These are phyloP conservation scores for Aspergillus coremiiformis DNA, from an alignment of 495 filamentous ascomycete genomes.

Conservation along the genomic window DNA sequence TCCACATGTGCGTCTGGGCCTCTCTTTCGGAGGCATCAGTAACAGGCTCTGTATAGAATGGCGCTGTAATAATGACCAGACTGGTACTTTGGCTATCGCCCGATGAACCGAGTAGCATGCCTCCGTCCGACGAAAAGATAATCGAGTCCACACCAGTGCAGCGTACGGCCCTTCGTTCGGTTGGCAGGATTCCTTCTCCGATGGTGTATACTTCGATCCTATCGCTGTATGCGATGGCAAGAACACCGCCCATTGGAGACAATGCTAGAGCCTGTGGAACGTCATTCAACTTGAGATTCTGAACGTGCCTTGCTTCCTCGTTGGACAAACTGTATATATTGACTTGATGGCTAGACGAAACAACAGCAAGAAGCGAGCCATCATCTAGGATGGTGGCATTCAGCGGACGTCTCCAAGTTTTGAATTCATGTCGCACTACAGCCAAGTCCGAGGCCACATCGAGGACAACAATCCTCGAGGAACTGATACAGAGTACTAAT, in stretches of 20 bases:
- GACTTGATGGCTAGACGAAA: slow-evolving; percentile 72
- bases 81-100: slow-evolving; percentile 53
- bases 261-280: slow-evolving; percentile 68
- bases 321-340: slow-evolving; percentile 68
- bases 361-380: slow-evolving; percentile 67
- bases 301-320: slow-evolving; percentile 55
- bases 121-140: slow-evolving; percentile 75
- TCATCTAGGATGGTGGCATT: slow-evolving; percentile 75
- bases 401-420: slow-evolving; percentile 68
- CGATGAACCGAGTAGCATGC: slow-evolving; percentile 77
- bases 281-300: slow-evolving; percentile 67
- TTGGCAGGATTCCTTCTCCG: slow-evolving; percentile 51
- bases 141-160: slow-evolving; percentile 72
- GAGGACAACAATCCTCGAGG: slow-evolving; percentile 78
- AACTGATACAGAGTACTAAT: slow-evolving; percentile 71
- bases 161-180: slow-evolving; percentile 70
- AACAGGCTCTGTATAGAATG: slow-evolving; percentile 56
- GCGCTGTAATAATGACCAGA: slow-evolving; percentile 72
- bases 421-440: slow-evolving; percentile 65
- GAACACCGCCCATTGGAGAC: slow-evolving; percentile 70
- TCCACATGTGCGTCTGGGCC: slow-evolving; percentile 73
- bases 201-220: slow-evolving; percentile 82
- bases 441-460: slow-evolving; percentile 52
- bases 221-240: slow-evolving; percentile 80
- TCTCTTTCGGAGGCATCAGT: slow-evolving; percentile 48